Evolutionary conservation across 805 yeast species (phyloP).

Genomic region (Dipodascus albidus): DNA sequence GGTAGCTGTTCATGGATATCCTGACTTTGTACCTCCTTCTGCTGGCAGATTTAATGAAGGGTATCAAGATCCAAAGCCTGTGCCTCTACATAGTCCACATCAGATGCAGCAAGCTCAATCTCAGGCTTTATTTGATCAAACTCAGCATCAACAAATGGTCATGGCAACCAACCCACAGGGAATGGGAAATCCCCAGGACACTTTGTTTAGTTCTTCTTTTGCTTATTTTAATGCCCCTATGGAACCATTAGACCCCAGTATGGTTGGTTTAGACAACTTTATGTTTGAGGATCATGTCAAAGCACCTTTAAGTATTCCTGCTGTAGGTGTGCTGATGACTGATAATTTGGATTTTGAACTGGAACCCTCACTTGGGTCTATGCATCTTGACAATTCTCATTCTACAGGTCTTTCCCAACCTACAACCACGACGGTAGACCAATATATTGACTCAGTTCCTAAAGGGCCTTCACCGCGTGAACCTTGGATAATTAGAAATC

Average conservation of each 20-base stretch:
- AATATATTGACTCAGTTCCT: background rate
- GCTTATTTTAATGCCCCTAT: background rate
- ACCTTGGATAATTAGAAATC: background rate
- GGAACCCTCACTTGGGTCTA: background rate
- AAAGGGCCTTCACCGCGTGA: background rate
- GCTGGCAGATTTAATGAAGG: background rate
- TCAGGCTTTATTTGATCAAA: background rate
- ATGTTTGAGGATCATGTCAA: background rate
- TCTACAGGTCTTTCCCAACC: background rate
- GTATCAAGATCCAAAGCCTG: background rate
- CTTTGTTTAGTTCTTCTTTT: background rate
- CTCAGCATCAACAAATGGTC: background rate
- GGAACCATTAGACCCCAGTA: background rate
- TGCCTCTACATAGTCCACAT: background rate
- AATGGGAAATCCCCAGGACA: background rate
- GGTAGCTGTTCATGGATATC: background rate
- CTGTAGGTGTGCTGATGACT: background rate
- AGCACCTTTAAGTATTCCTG: background rate
- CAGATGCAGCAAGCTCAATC: background rate
- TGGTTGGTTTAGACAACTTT: background rate
- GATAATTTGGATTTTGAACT: background rate
- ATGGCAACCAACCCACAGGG: background rate
- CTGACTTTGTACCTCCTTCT: background rate
- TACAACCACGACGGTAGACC: background rate
- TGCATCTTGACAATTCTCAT: background rate